These are phyloP conservation scores for Aspergillus versicolor DNA, from an alignment of 2,329 filamentous ascomycete genomes.

Conservation along the genomic window DNA sequence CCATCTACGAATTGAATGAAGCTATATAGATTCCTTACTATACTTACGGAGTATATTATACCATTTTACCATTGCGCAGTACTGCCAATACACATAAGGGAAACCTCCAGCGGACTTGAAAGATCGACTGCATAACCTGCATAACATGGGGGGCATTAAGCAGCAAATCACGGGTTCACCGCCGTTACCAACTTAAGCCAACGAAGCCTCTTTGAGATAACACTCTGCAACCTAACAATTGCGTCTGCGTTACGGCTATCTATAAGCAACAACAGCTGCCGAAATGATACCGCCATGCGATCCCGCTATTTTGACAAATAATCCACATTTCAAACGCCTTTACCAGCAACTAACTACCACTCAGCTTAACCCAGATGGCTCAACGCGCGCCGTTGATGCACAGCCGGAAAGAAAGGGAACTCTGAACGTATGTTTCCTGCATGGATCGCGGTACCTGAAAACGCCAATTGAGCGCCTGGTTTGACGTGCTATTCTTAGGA, in stretches of 20 bases:
- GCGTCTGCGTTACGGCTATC: not conserved
- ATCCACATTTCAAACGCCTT: slow-evolving; percentile 44
- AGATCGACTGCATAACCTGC: not conserved
- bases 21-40: not conserved
- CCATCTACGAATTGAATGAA: not conserved
- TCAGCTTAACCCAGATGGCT: slow-evolving; percentile 42
- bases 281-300: slow-evolving; percentile 46
- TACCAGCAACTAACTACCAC: slow-evolving; percentile 40
- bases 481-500: slow-evolving; percentile 26
- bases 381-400: slow-evolving; percentile 32
- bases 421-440: slow-evolving; percentile 30
- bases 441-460: not conserved
- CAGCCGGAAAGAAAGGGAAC: slow-evolving; percentile 31
- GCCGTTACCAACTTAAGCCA: not conserved
- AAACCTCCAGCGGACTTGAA: not conserved
- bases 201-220: not conserved
- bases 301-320: slow-evolving; percentile 37
- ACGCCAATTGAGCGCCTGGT: not conserved
- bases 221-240: not conserved
- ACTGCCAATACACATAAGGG: too few species aligned
- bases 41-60: not conserved
- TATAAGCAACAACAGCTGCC: not conserved
- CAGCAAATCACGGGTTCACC: not conserved
- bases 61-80: too few species aligned
- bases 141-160: not conserved